Conservation (phyloP, 345 rosid genomes). For the Adansonia digitata region DNA sequence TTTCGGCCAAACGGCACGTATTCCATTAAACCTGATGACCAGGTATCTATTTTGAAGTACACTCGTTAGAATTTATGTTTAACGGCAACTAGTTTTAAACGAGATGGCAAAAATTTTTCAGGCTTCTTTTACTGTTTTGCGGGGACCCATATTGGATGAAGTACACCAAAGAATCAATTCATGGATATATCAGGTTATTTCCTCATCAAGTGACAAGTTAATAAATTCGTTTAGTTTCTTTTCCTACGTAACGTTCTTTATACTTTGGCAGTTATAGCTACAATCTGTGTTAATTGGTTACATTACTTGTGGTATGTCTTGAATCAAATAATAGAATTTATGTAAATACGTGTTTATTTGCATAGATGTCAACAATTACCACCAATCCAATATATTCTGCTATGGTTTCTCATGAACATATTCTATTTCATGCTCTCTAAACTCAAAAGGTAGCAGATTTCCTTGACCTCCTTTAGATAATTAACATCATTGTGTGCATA, state of each 20-base stretch:
- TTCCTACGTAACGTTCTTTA: not conserved
- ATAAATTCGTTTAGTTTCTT: constrained; percentile 6
- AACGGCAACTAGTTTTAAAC: constrained; percentile 25
- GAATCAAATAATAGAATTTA: not conserved
- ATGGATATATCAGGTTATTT: constrained; percentile 64
- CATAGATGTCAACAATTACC: not conserved
- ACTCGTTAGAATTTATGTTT: not conserved
- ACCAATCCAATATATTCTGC: not conserved
- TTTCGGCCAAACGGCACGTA: constrained; percentile 51
- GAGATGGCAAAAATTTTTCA: constrained; percentile 10
- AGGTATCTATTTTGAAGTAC: constrained; percentile 30
- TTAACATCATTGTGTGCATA: not conserved
- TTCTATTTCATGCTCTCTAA: not conserved
- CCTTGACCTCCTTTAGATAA: not conserved
- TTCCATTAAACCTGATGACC: constrained; percentile 28
- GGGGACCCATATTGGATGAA: constrained; percentile 63
- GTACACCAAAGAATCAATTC: constrained; percentile 53
- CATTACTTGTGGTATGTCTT: too few species aligned
- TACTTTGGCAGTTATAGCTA: not conserved
- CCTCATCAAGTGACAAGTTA: not conserved
- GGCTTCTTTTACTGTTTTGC: constrained; percentile 31
- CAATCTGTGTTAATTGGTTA: not conserved
- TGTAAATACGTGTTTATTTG: not conserved
- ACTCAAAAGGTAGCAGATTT: not conserved
- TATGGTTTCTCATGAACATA: not conserved